These are phyloP conservation scores for Cladosporium halotolerans DNA, from an alignment of 2,329 filamentous ascomycete genomes.

Conservation along the genomic window DNA sequence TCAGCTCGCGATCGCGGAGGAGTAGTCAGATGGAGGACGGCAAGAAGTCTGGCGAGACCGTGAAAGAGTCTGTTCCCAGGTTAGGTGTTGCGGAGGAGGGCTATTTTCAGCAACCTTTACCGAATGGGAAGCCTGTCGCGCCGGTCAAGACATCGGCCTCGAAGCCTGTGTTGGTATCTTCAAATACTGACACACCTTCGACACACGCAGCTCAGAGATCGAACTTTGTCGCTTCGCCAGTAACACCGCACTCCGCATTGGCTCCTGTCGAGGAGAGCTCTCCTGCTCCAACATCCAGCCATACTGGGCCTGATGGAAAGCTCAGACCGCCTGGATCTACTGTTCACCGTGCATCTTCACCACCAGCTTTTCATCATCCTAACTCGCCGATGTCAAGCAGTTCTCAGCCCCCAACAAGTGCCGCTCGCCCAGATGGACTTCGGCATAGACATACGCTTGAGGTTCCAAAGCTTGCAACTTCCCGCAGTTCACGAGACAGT, in stretches of 20 bases:
- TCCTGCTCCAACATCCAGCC: conserved; percentile 14
- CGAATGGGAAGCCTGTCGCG: conserved; percentile 31
- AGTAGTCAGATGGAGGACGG: conserved; percentile 23
- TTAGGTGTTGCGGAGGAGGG: conserved; percentile 37
- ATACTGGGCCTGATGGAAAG: conserved; percentile 16
- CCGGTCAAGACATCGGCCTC: conserved; percentile 27
- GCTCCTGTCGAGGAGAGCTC: conserved; percentile 26
- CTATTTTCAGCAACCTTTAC: conserved; percentile 37
- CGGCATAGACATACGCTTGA: conserved; percentile 85
- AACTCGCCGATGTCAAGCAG: conserved; percentile 49
- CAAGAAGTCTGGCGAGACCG: conserved; percentile 25
- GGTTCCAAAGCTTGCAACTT: conserved; percentile 64
- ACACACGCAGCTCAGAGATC: conserved; percentile 15
- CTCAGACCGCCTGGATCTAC: conserved; percentile 22
- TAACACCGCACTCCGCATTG: conserved; percentile 20
- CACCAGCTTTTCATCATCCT: conserved; percentile 31
- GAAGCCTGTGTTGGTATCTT: conserved; percentile 13
- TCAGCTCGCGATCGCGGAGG: conserved; percentile 33
- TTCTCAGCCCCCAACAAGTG: conserved; percentile 33
- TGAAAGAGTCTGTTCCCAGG: conserved; percentile 21
- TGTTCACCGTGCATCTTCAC: conserved; percentile 30
- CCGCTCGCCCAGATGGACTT: conserved; percentile 50
- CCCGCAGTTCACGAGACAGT: conserved; percentile 66
- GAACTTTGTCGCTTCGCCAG: conserved; percentile 17
- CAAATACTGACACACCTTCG: conserved; percentile 16